These are phyloP conservation scores for Quercus ilex DNA, from an alignment of 306 rosid genomes.

Conservation along the genomic window DNA sequence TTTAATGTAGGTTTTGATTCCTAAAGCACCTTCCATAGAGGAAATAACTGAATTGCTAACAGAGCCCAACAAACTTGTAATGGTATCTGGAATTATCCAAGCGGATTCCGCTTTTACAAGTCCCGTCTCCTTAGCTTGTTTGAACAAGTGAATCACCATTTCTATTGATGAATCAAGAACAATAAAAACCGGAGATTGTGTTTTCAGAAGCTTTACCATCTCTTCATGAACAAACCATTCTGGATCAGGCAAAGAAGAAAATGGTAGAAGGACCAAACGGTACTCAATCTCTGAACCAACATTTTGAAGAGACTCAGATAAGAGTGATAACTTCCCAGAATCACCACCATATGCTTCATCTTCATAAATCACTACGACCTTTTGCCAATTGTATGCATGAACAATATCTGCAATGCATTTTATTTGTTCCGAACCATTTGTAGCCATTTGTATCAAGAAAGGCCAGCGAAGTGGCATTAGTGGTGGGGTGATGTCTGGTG, in stretches of 20 bases:
- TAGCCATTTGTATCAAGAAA: slow-evolving; percentile 47
- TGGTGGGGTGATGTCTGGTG: slow-evolving; percentile 31
- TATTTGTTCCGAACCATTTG: slow-evolving; percentile 27
- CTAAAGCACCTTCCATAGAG: slow-evolving; percentile 62
- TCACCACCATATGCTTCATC: slow-evolving; percentile 40
- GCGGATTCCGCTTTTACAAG: slow-evolving; percentile 43
- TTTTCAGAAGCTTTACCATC: slow-evolving; percentile 29
- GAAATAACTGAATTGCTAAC: slow-evolving; percentile 39
- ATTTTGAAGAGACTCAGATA: slow-evolving; percentile 56
- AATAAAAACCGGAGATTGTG: slow-evolving; percentile 52
- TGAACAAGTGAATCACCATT: slow-evolving; percentile 45
- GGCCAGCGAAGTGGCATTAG: slow-evolving; percentile 45
- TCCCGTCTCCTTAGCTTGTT: slow-evolving; percentile 49
- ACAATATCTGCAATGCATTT: slow-evolving; percentile 52
- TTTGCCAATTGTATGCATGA: slow-evolving; percentile 24
- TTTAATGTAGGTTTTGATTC: slow-evolving; percentile 50
- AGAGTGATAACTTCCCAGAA: slow-evolving; percentile 40
- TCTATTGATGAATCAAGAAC: slow-evolving; percentile 54
- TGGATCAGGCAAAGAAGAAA: slow-evolving; percentile 45
- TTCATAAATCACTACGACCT: slow-evolving; percentile 46
- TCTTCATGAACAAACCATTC: slow-evolving; percentile 46
- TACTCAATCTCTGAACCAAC: slow-evolving; percentile 46
- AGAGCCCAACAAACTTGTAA: slow-evolving; percentile 45
- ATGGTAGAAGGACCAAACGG: slow-evolving; percentile 45
- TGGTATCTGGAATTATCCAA: slow-evolving; percentile 66